Base-by-base conservation (phyloP, 2,329 filamentous ascomycete genomes). In the Pleomassaria siparia region DNA sequence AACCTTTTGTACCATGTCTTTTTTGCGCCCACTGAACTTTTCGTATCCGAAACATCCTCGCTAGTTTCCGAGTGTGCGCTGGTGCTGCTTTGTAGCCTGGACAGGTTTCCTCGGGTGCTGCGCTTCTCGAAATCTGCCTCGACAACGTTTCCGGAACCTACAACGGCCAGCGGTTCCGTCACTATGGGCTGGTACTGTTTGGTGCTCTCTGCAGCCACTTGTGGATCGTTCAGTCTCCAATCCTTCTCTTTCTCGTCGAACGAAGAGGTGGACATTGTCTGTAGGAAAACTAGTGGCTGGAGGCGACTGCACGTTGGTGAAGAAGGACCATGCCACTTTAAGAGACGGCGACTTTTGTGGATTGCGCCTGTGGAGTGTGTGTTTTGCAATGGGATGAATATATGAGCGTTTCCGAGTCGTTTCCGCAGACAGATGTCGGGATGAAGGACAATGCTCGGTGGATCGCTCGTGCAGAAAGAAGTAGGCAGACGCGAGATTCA, bases 1-100 rank as follows among this genome's bases (percentile, higher is more conserved):
- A 75, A 47, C 33, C 56, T 81, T 61, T 81, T 81, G 65, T 83
- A 80, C 84, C 87, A 89, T 64, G 81, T 78, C 63, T 78, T 72
- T 43, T 67, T 60, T 36, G 39, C 53, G 37, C 49, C 52, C 42
- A 56, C 46, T 2, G 60, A 58, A 44, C 53, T 63, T 40, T 58
- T 66, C 7, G 59, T 54, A 20, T 62, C 59, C 4, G 62, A 60
- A 24, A 63, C 55, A 40, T 58, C 57, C 21, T 67, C 65, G 51
- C 60, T 67, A 18, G 55, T 50, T 24, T 68, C 66, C 12, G 64
- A 63, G 40, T 58, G 51, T 30, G 55, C 57, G 40, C 67, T 58
- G 36, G 57, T 57, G 35, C 53, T 39, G 63, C 62, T 66, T 37
- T 66, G 59, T 15, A 63, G 45, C 40, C 67, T 56, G 18, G 60